Percentiles rank a stretch among this genome's conserved stretches.
Evolutionary conservation across 208 protist genomes (phyloP).

Genomic region (Porcisia deanei): DNA sequence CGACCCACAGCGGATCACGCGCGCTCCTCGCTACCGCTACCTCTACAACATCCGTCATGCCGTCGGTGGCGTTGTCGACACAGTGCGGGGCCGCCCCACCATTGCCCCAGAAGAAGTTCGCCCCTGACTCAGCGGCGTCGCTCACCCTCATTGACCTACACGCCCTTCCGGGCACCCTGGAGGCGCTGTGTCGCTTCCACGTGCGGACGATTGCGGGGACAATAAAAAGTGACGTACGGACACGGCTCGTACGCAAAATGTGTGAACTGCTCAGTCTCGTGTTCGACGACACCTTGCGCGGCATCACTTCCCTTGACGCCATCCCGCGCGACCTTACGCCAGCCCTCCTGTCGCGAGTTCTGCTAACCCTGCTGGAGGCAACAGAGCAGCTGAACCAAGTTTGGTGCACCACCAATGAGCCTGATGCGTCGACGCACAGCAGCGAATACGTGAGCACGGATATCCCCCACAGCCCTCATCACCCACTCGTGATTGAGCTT

Average conservation of each 20-base stretch:
- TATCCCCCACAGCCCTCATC: neutral
- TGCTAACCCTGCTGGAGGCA: conserved; percentile 26
- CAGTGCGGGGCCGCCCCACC: neutral
- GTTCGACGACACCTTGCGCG: conserved; percentile 40
- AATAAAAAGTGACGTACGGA: neutral
- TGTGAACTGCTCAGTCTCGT: conserved; percentile 31
- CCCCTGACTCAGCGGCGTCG: conserved; percentile 2
- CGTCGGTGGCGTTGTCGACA: neutral
- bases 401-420: neutral
- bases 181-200: conserved; percentile 31
- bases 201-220: conserved; percentile 5
- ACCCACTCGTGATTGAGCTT: conserved; percentile 58
- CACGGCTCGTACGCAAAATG: conserved; percentile 20
- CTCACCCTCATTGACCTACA: conserved; percentile 52
- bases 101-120: no score
- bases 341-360: conserved; percentile 29
- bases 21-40: neutral
- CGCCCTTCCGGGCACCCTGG: conserved; percentile 36
- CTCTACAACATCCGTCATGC: neutral
- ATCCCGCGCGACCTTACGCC: conserved; percentile 18
- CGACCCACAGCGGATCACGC: neutral
- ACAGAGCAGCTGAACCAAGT: conserved; percentile 3
- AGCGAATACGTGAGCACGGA: neutral
- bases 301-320: conserved; percentile 31
- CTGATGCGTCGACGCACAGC: neutral